A percentile compares a stretch with the other conserved stretches of the same genome.
phyloP scores from a whole-genome alignment of 2,329 filamentous ascomycete species.

The Cercospora janseana region DNA sequence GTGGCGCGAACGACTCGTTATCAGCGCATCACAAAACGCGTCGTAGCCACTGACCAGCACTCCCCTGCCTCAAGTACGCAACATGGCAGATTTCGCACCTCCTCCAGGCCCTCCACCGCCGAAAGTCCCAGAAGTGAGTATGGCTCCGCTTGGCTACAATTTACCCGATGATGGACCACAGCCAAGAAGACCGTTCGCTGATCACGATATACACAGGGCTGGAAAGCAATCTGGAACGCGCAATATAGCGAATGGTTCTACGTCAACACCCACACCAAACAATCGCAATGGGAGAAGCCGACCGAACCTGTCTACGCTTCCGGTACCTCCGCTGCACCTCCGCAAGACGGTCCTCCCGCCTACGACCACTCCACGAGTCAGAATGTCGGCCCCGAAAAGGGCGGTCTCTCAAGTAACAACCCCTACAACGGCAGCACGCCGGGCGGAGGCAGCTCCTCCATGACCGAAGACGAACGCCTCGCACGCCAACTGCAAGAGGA shows the following conservation, averaged over 20 bases:
- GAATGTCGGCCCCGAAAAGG: constrained; percentile 47
- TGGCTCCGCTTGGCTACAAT: neutral
- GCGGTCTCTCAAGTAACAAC: constrained; percentile 61
- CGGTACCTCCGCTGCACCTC: constrained; percentile 41
- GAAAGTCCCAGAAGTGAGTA: constrained; percentile 23
- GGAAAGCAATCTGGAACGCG: constrained; percentile 81
- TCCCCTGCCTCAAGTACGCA: neutral
- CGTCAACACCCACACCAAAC: constrained; percentile 82
- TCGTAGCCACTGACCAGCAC: no score
- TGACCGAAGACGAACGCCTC: constrained; percentile 68
- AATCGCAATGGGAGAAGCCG: constrained; percentile 87
- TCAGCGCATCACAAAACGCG: neutral
- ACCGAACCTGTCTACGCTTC: constrained; percentile 63
- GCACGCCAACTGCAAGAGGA: constrained; percentile 79
- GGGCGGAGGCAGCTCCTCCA: constrained; percentile 27
- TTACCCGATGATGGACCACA: neutral
- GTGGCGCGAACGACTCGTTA: no score
- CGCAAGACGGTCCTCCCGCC: constrained; percentile 60
- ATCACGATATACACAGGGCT: constrained; percentile 61
- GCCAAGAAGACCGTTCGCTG: neutral
- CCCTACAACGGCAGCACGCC: constrained; percentile 54
- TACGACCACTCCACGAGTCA: constrained; percentile 55
- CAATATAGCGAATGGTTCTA: constrained; percentile 94
- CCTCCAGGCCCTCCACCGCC: constrained; percentile 34
- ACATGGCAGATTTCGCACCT: constrained; percentile 38